Percentiles rank a stretch among this genome's conserved stretches.
These are phyloP conservation scores for Gastrodia elata DNA, from an alignment of 106 monocot species.

Conservation along the genomic window DNA sequence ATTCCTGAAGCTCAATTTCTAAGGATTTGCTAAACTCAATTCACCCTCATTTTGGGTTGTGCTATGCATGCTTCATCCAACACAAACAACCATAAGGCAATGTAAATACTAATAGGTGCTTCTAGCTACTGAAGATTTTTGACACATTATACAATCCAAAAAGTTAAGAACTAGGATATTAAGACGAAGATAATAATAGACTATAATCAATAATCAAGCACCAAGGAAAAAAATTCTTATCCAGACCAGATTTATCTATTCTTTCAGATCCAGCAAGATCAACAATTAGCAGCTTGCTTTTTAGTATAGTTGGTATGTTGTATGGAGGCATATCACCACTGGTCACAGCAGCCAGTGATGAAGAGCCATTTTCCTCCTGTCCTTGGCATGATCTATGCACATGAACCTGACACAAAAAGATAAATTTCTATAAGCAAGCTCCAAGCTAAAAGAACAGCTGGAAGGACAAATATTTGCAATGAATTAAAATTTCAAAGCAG, in stretches of 20 bases:
- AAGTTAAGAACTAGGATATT: background rate
- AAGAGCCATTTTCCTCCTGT: conserved; percentile 26
- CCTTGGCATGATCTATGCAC: conserved; percentile 36
- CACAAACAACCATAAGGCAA: too few species aligned
- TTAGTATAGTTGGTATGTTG: conserved; percentile 29
- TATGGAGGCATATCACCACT: conserved; percentile 17
- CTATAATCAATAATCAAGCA: background rate
- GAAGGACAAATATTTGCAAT: conserved; percentile 1
- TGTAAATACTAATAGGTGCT: background rate
- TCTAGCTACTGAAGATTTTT: background rate
- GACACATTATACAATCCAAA: background rate
- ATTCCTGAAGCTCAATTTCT: too few species aligned
- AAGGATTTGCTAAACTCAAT: too few species aligned
- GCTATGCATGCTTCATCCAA: too few species aligned
- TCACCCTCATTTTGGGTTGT: too few species aligned
- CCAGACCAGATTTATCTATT: conserved; percentile 64
- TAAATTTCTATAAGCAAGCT: background rate
- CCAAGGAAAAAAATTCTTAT: background rate
- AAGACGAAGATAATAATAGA: background rate
- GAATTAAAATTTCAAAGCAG: background rate
- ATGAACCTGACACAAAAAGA: conserved; percentile 28
- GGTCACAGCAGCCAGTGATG: conserved; percentile 8
- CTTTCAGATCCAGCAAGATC: conserved; percentile 89
- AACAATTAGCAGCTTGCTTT: conserved; percentile 73
- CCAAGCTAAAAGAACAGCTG: background rate